Evolutionary conservation across 352 stramenopile species (phyloP), one percentile per base, ranked within the genome.

Genomic region (Plasmopara halstedii): DNA sequence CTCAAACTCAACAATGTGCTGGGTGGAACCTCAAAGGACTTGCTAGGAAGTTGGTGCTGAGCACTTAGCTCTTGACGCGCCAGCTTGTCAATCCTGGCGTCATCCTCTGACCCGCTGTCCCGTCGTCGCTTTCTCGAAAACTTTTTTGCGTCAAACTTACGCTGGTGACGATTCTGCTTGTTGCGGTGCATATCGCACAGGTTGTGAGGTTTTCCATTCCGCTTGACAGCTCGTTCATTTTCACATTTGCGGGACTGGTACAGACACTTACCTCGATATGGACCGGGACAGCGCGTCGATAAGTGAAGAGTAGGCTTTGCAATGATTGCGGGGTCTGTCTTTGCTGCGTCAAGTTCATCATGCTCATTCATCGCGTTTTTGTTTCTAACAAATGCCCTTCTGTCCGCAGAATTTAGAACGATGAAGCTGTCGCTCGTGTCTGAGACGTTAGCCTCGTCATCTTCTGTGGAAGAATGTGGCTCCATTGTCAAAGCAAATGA

Each of bases 111-210:
- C 13, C 29, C 37, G 31, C 56, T 70, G 35, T 44, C 49, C 21
- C 43, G 43, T 22, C 46, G 60, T 35, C 67, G 60, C 40, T 73
- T 73, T 31, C 69, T 59, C 15, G 68, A 77, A 60, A 83, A 86
- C 58, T 85, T 87, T 50, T 86, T 89, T 27, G 70, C 75, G 49
- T 89, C 77, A 36, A 89, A 87, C 51, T 86, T 89, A 50, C 77
- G 74, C 46, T 89, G 77, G 52, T 89, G 74, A 59, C 84, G 70
- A 50, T 89, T 89, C 60, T 89, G 77, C 56, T 85, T 87, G 26
- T 52, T 59, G 11, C 77, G 74, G 49, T 89, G 77, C 46, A 82
- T 71, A 22, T 89, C 77, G 36, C 77, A 89, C 18, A 89, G 50
- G 35, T 89, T 89, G 62, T 89, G 77, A 20, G 77, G 60, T 43